These are phyloP conservation scores for Quercus agrifolia DNA, from an alignment of 306 rosid species.

Conservation along the genomic window DNA sequence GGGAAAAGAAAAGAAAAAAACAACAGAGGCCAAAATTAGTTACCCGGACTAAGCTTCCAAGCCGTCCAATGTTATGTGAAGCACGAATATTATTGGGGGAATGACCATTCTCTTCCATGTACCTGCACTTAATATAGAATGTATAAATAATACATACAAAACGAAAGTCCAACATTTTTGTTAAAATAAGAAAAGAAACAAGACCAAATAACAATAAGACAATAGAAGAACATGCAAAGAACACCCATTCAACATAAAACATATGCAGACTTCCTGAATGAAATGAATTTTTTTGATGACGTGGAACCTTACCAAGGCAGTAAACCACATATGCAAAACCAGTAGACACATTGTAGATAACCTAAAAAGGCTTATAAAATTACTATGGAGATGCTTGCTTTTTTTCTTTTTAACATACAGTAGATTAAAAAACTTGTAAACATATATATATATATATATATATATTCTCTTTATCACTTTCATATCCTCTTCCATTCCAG, in stretches of 20 bases:
- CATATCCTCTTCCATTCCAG: no score
- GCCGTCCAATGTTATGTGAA: slow-evolving; percentile 76
- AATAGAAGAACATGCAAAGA: neutral
- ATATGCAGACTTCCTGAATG: neutral
- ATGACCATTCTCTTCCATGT: slow-evolving; percentile 79
- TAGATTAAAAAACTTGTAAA: neutral
- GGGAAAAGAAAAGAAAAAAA: neutral
- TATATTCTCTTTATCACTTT: no score
- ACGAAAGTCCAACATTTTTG: neutral
- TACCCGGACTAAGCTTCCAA: slow-evolving; percentile 83
- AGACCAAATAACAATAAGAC: neutral
- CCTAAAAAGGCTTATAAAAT: neutral
- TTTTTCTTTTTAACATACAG: no score
- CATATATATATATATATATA: neutral
- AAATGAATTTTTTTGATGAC: neutral
- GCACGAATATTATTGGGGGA: slow-evolving; percentile 75
- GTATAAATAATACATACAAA: neutral
- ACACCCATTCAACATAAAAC: neutral
- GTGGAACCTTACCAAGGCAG: no score
- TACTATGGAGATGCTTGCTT: neutral
- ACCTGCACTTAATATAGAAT: slow-evolving; percentile 43
- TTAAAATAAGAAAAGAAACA: neutral
- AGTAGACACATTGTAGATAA: neutral
- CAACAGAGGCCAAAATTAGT: neutral
- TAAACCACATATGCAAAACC: neutral